These are phyloP conservation scores for Monosporozyma siamensis DNA, from an alignment of 805 yeast genomes.

Conservation along the genomic window DNA sequence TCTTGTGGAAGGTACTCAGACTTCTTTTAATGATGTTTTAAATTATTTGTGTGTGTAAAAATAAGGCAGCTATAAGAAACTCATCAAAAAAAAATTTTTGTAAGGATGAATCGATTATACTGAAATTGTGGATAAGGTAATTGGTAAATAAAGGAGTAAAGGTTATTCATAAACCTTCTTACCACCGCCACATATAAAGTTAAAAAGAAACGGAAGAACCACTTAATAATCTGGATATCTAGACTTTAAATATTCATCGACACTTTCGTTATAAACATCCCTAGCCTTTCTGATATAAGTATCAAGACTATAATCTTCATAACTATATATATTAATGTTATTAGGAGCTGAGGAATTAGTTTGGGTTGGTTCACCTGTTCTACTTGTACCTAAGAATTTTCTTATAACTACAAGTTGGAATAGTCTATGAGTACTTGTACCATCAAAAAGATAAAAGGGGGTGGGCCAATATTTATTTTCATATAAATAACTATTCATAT, in stretches of 20 bases:
- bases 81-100: too few species aligned
- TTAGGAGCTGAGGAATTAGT: too few species aligned
- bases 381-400: background rate
- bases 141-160: too few species aligned
- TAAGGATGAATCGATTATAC: too few species aligned
- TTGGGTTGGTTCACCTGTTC: background rate
- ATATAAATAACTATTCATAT: background rate
- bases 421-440: background rate
- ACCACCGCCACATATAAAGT: too few species aligned
- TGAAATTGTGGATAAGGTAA: too few species aligned
- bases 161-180: too few species aligned
- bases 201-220: too few species aligned
- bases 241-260: background rate
- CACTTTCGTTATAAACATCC: background rate
- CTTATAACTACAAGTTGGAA: background rate
- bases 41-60: too few species aligned
- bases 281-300: background rate
- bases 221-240: background rate
- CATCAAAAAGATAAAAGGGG: slow-evolving; percentile 1
- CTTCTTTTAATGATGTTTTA: too few species aligned
- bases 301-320: background rate
- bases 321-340: background rate
- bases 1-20: too few species aligned
- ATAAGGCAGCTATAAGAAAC: too few species aligned
- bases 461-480: background rate